A percentile compares a stretch with the other conserved stretches of the same genome.
phyloP scores from a whole-genome alignment of 2,329 filamentous ascomycete genomes.

The Beauveria pseudobassiana region DNA sequence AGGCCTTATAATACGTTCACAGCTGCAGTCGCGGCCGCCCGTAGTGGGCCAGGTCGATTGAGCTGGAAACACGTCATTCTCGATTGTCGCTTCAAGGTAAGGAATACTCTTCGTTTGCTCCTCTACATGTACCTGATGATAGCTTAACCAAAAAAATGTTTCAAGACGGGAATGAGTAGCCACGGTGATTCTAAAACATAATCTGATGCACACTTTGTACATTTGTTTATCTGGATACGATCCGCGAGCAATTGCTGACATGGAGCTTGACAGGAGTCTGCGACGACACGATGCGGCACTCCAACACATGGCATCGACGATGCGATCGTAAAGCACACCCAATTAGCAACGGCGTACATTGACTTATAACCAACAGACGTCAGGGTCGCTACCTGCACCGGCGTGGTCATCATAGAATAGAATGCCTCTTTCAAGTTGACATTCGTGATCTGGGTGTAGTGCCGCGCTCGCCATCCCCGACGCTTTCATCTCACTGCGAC shows the following conservation, averaged over 20 bases:
- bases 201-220: background rate
- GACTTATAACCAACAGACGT: background rate
- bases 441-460: no score
- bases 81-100: background rate
- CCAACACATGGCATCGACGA: background rate
- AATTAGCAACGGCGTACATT: background rate
- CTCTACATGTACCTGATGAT: slow-evolving; percentile 13
- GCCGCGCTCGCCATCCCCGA: no score
- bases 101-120: background rate
- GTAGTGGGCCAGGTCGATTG: background rate
- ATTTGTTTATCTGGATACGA: background rate
- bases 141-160: slow-evolving; percentile 23
- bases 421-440: no score
- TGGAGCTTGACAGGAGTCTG: no score
- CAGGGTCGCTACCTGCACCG: background rate
- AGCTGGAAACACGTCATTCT: background rate
- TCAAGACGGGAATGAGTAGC: slow-evolving; percentile 32
- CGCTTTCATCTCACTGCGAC: background rate
- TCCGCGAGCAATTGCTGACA: background rate
- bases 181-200: slow-evolving; percentile 24
- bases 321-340: background rate
- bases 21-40: background rate
- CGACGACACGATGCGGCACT: background rate
- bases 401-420: background rate
- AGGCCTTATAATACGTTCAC: background rate